Conservation (phyloP, 2,329 filamentous ascomycete species). For the Domatiomyces globalis region DNA sequence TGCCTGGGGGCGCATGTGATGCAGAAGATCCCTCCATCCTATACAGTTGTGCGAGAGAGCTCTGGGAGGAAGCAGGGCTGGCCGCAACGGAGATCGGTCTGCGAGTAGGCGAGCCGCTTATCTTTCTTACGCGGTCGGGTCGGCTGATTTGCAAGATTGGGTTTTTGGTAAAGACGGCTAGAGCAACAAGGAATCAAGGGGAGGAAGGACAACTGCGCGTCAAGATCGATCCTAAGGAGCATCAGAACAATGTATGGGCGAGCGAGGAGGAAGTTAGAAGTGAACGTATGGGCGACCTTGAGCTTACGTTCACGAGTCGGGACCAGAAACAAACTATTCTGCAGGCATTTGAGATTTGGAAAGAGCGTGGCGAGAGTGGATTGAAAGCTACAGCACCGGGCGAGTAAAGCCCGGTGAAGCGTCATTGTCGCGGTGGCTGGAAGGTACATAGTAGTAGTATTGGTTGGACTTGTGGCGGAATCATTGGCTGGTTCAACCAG, state of each 20-base stretch:
- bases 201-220: conserved; percentile 10
- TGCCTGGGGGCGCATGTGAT: conserved; percentile 38
- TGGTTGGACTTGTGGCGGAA: no score
- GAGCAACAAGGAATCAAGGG: conserved; percentile 2
- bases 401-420: no score
- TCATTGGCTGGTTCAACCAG: no score
- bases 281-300: conserved; percentile 2
- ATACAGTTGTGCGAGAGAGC: conserved; percentile 35
- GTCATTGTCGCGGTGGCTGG: no score
- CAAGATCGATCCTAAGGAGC: conserved; percentile 23
- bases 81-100: conserved; percentile 30
- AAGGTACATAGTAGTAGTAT: no score
- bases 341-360: conserved; percentile 3
- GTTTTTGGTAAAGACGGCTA: conserved; percentile 25
- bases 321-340: conserved; percentile 4
- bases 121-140: conserved; percentile 12
- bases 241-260: conserved; percentile 26
- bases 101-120: conserved; percentile 23
- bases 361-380: no score
- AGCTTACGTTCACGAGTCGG: conserved; percentile 7
- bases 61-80: conserved; percentile 40
- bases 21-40: conserved; percentile 34
- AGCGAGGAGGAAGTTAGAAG: conserved; percentile 22
- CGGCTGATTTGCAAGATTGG: conserved; percentile 23
- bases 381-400: no score